Evolutionary conservation across 78 protist genomes (phyloP).

Genomic region (Guillardia theta): DNA sequence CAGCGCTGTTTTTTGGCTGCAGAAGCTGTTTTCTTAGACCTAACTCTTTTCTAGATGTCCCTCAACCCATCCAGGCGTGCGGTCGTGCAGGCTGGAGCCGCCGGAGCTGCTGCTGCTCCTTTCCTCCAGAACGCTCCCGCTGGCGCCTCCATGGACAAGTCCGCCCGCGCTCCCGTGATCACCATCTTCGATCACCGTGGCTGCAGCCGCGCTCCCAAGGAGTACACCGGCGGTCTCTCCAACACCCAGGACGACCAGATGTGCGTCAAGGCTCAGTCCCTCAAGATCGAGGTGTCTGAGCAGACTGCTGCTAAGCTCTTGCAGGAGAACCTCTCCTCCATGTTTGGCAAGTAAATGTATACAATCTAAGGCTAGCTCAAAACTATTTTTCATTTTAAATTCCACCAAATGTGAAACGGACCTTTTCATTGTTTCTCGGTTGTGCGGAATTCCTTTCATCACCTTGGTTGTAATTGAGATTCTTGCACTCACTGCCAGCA

Average conservation of each 20-base stretch:
- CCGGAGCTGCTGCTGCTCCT: constrained; percentile 9
- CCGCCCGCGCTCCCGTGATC: constrained; percentile 27
- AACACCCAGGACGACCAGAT: background rate
- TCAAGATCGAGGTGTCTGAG: constrained; percentile 10
- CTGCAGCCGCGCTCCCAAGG: constrained; percentile 27
- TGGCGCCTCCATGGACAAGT: background rate
- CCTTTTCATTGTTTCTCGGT: too few relatives aligned
- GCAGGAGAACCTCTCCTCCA: background rate
- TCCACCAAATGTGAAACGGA: too few relatives aligned
- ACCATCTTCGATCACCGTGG: constrained; percentile 40
- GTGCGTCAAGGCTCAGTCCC: background rate
- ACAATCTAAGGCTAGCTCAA: too few relatives aligned
- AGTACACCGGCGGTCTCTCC: background rate
- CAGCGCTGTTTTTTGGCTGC: background rate
- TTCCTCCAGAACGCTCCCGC: constrained; percentile 6
- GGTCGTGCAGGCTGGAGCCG: constrained; percentile 41
- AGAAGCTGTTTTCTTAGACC: background rate
- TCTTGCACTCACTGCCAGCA: too few relatives aligned
- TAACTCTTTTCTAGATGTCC: too few relatives aligned
- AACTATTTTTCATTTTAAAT: too few relatives aligned
- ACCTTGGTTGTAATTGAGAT: too few relatives aligned
- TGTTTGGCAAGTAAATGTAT: background rate
- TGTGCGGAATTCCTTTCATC: too few relatives aligned
- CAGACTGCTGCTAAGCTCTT: constrained; percentile 16
- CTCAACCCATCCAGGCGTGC: background rate